Conservation (phyloP, 2,329 filamentous ascomycete species). For the Lasiodiplodia theobromae region DNA sequence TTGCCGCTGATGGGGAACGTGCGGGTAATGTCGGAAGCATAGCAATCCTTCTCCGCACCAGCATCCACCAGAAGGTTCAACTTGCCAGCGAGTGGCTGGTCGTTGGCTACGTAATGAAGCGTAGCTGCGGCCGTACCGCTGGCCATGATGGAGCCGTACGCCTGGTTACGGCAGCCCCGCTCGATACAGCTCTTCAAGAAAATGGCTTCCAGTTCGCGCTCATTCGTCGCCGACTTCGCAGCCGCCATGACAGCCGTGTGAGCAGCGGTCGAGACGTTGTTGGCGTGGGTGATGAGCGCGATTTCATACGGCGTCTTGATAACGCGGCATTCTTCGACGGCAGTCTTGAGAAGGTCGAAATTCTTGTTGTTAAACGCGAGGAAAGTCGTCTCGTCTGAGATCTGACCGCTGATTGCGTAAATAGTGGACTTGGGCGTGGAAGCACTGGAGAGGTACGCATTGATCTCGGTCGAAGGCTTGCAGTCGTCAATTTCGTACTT, state of each 20-base stretch:
- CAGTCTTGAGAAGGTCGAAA: slow-evolving; percentile 60
- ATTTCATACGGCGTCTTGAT: slow-evolving; percentile 89
- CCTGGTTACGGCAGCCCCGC: slow-evolving; percentile 79
- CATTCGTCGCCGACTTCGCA: slow-evolving; percentile 72
- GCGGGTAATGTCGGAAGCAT: slow-evolving; percentile 72
- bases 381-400: slow-evolving; percentile 75
- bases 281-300: slow-evolving; percentile 79
- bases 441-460: slow-evolving; percentile 69
- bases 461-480: slow-evolving; percentile 74
- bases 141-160: slow-evolving; percentile 87
- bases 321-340: slow-evolving; percentile 81
- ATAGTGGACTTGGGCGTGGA: slow-evolving; percentile 61
- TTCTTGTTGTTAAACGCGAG: slow-evolving; percentile 73
- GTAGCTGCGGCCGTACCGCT: slow-evolving; percentile 81
- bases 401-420: slow-evolving; percentile 80
- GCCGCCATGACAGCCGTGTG: slow-evolving; percentile 73
- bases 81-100: slow-evolving; percentile 70
- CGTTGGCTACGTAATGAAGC: slow-evolving; percentile 63
- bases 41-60: slow-evolving; percentile 64
- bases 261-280: slow-evolving; percentile 77
- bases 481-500: slow-evolving; percentile 75
- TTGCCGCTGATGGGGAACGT: slow-evolving; percentile 80
- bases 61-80: slow-evolving; percentile 85
- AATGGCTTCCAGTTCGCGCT: slow-evolving; percentile 81
- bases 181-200: slow-evolving; percentile 81